Percentiles rank a stretch among this genome's conserved stretches.
phyloP scores from a whole-genome alignment of 176 grass and related monocot genomes.

The Eleusine coracana region DNA sequence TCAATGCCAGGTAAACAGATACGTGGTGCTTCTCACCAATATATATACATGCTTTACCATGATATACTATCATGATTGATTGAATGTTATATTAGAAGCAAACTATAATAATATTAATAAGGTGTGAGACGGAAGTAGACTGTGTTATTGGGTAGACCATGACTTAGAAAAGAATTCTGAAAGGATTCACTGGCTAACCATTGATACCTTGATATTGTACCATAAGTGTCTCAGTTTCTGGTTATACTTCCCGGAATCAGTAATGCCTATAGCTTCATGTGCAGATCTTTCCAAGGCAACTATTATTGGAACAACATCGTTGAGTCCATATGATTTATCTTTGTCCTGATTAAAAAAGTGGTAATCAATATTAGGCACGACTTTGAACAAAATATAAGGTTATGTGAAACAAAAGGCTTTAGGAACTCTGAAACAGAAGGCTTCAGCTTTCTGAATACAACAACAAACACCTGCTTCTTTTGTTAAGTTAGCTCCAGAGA shows the following conservation, averaged over 20 bases:
- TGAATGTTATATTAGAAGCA: neutral
- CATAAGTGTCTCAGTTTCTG: slow-evolving; percentile 88
- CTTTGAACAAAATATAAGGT: neutral
- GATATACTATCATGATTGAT: slow-evolving; percentile 1
- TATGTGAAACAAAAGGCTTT: neutral
- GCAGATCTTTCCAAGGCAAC: slow-evolving; percentile 64
- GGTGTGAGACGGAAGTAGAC: neutral
- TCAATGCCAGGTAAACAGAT: no score
- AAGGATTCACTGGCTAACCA: neutral
- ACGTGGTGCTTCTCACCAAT: slow-evolving; percentile 9
- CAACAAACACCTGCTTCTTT: neutral
- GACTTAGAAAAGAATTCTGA: neutral
- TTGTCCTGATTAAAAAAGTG: slow-evolving; percentile 48
- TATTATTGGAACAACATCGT: slow-evolving; percentile 75
- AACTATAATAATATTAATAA: neutral
- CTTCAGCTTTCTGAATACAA: neutral
- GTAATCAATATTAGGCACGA: neutral
- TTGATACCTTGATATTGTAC: slow-evolving; percentile 91
- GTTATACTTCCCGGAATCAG: slow-evolving; percentile 84
- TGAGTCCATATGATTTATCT: slow-evolving; percentile 53
- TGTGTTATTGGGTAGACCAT: neutral
- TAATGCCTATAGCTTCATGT: slow-evolving; percentile 55
- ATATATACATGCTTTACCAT: neutral
- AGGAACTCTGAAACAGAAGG: neutral
- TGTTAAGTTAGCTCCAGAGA: neutral